Base-by-base conservation (phyloP, 495 filamentous ascomycete species). In the Clohesyomyces aquaticus region DNA sequence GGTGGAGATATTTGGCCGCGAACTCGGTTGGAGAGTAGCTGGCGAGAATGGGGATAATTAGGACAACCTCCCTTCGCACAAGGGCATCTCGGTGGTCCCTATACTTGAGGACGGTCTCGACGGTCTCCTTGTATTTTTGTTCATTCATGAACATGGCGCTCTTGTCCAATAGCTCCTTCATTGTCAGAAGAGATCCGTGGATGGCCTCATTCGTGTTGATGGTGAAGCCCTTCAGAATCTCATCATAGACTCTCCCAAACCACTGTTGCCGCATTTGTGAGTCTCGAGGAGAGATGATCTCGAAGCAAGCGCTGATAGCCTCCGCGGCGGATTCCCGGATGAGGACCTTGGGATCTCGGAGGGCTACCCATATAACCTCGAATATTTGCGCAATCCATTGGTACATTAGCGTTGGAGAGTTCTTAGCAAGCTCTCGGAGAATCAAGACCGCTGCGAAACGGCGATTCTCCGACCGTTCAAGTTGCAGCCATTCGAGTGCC, bases 81-180 rank as follows among this genome's bases (percentile, higher is more conserved):
- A 90, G 88, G 3, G 84, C 76, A 60, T 99, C 94, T 46, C 90
- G 86, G 64, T 96, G 90, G 65, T 98, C 95, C 70, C 94, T 96
- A 72, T 95, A 87, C 52, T 86, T 87, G 57, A 91, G 85, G 22
- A 96, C 87, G 60, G 91, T 91, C 63, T 99, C 94, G 75, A 93
- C 97, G 14, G 90, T 87, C 47, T 95, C 90, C 35, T 67, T 71
- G 59, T 77, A 78, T 29, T 84, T 79, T 65, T 90, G 85, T 29
- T 89, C 90, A 51, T 94, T 88, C 94, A 99, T 97, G 77, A 95
- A 99, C 94, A 98, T 99, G 61, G 91, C 92, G 23, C 94, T 93
- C 67, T 94, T 91, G 62, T 90, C 81, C 16, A 98, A 85, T 25
- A 99, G 82, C 73, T 97, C 93, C 72, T 91, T 92, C 66, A 97